phyloP scores from a whole-genome alignment of 305 asterid genomes.

The Fraxinus velutina region DNA sequence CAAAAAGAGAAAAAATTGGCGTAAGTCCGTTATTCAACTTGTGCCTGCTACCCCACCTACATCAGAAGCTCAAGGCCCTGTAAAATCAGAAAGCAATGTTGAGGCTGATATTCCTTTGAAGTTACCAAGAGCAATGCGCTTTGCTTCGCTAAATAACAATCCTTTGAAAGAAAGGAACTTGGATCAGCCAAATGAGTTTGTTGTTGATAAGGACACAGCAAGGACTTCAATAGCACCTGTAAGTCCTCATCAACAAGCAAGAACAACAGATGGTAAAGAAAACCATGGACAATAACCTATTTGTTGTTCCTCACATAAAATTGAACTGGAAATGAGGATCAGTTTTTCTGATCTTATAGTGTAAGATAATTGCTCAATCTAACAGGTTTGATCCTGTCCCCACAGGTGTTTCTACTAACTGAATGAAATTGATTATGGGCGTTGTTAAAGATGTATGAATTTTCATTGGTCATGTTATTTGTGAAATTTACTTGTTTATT shows the following conservation, averaged over 20 bases:
- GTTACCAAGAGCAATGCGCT: slow-evolving; percentile 70
- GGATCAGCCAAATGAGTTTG: slow-evolving; percentile 37
- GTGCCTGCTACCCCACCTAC: slow-evolving; percentile 60
- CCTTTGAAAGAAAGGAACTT: slow-evolving; percentile 68
- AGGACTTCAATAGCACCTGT: slow-evolving; percentile 37
- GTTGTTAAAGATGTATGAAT: neutral
- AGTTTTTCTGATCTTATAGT: neutral
- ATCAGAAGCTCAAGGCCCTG: slow-evolving; percentile 31
- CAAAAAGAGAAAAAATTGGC: slow-evolving; percentile 67
- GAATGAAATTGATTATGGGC: neutral
- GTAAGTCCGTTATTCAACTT: slow-evolving; percentile 73
- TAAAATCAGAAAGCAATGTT: slow-evolving; percentile 40
- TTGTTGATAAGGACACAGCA: slow-evolving; percentile 24
- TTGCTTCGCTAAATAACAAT: slow-evolving; percentile 45
- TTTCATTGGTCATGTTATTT: neutral
- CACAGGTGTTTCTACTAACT: neutral
- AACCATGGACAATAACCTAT: slow-evolving; percentile 36
- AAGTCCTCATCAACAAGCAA: slow-evolving; percentile 41
- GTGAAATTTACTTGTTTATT: neutral
- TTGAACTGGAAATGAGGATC: neutral
- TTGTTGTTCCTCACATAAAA: neutral
- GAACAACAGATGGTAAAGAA: slow-evolving; percentile 53
- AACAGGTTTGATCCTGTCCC: neutral
- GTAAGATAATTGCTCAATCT: neutral
- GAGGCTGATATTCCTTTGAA: slow-evolving; percentile 51